Evolutionary conservation across 1,284 basidiomycete species (phyloP), one percentile per base, ranked within the genome.

Genomic region (Cutaneotrichosporon spelunceum): DNA sequence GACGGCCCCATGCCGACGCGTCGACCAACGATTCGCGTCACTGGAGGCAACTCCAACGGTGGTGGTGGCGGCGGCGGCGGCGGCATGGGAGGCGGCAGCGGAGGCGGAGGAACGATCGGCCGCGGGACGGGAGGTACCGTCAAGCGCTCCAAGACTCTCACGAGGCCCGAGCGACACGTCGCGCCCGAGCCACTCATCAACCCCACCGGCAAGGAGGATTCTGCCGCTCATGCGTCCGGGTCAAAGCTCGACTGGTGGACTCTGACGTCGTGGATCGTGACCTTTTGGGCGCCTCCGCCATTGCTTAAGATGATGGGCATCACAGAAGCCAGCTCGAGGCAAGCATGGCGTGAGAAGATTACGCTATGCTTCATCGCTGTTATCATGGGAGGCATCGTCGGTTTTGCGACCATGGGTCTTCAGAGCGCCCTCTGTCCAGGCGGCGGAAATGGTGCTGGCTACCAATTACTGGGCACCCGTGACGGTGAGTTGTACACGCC

Each of bases 321-420:
- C 77, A 88, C 85, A 72, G 91, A 93, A 76, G 84, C 84, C 74
- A 82, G 85, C 57, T 82, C 86, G 62, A 83, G 87, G 67, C 91
- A 97, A 79, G 96, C 96, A 1, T 99, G 96, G 96, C 85, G 96
- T 70, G 96, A 99, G 80, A 99, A 99, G 82, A 87, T 97, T 63
- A 87, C 93, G 7, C 84, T 99, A 9, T 97, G 93, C 77, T 86
- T 89, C 77, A 88, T 96, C 72, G 90, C 93, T 57, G 70, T 86
- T 62, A 34, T 91, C 26, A 79, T 97, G 26, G 96, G 93, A 68
- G 88, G 82, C 24, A 79, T 84, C 53, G 86, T 98, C 57, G 95
- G 91, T 10, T 99, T 98, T 78, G 84, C 89, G 62, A 99, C 96
- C 52, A 91, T 99, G 73, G 96, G 94, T 21, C 86, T 97, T 61